Evolutionary conservation across 306 rosid genomes (phyloP), one percentile per base, ranked within the genome.

Genomic region (Lotus japonicus): DNA sequence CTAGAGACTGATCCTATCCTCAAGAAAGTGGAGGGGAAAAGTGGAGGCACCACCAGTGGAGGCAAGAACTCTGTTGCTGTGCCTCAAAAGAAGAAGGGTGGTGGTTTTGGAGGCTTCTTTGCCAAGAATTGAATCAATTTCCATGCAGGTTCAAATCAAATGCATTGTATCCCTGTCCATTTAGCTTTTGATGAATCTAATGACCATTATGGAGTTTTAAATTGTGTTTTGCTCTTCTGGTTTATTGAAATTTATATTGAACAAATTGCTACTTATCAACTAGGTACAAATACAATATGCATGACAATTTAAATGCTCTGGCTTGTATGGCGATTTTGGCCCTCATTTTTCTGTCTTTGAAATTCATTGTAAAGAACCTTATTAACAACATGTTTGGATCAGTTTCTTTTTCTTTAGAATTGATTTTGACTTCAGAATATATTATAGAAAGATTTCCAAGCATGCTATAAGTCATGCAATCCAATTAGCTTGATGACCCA

Each of bases 41-140:
- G 48, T 56, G 70, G 73, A 4, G 50, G 74, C 46, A 74, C 76
- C 41, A 42, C 64, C 39, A 12, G 50, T 28, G 80, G 83, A 61
- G 8, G 78, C 9, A 82, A 74, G 68, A 77, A 70, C 73, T 75
- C 92, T 0, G 89, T 84, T 35, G 77, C 65, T 0, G 80, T 85
- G 73, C 95, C 92, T 4, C 87, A 46, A 13, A 87, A 87, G 87
- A 90, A 89, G 79, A 83, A 90, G 63, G 80, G 83, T 36, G 85
- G 86, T 58, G 88, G 86, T 64, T 88, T 82, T 55, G 95, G 86
- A 42, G 90, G 96, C 6, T 85, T 90, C 12, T 90, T 90, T 67
- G 81, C 86, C 23, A 85, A 85, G 77, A 81, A 81, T 28, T 79
- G 66, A 84, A 57, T 54, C 2, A 21, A 8, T 59, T 16, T 56